A percentile compares a stretch with the other conserved stretches of the same genome.
phyloP scores from a whole-genome alignment of 1,139 yeast genomes.

The Pichia sp. region DNA sequence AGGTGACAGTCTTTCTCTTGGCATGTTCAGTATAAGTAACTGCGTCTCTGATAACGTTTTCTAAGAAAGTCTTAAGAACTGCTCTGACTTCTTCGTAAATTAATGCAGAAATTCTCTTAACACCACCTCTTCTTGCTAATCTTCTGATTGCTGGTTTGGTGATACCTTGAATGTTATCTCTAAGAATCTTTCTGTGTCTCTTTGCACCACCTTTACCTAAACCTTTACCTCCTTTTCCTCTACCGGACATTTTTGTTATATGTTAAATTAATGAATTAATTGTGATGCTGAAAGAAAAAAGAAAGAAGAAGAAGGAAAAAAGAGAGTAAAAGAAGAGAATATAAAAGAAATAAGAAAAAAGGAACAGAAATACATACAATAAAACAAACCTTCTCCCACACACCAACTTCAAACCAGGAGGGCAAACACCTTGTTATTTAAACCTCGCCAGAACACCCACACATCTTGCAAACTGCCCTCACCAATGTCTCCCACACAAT shows the following conservation, averaged over 20 bases:
- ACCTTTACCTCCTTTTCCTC: slow-evolving; percentile 99
- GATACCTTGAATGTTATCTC: slow-evolving; percentile 99
- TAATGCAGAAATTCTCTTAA: slow-evolving; percentile 98
- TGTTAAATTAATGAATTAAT: background rate
- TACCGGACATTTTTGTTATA: slow-evolving; percentile 76
- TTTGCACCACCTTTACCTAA: slow-evolving; percentile 99
- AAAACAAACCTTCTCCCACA: too few relatives aligned
- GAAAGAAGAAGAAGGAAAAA: background rate
- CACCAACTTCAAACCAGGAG: too few relatives aligned
- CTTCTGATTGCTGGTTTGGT: slow-evolving; percentile 99
- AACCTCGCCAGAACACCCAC: too few relatives aligned
- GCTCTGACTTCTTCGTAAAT: slow-evolving; percentile 99
- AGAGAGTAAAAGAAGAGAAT: background rate
- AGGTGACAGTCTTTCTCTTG: slow-evolving; percentile 99
- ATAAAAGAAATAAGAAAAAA: background rate
- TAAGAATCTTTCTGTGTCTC: slow-evolving; percentile 99
- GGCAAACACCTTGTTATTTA: too few relatives aligned
- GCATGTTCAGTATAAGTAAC: slow-evolving; percentile 99
- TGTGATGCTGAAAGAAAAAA: background rate
- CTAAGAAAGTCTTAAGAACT: slow-evolving; percentile 92
- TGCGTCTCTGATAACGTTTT: slow-evolving; percentile 97
- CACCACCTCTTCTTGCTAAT: slow-evolving; percentile 99
- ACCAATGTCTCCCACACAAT: too few relatives aligned
- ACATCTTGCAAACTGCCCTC: too few relatives aligned
- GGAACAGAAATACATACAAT: background rate